Evolutionary conservation across 2,329 filamentous ascomycete species (phyloP).

Genomic region (Xylaria sp.): DNA sequence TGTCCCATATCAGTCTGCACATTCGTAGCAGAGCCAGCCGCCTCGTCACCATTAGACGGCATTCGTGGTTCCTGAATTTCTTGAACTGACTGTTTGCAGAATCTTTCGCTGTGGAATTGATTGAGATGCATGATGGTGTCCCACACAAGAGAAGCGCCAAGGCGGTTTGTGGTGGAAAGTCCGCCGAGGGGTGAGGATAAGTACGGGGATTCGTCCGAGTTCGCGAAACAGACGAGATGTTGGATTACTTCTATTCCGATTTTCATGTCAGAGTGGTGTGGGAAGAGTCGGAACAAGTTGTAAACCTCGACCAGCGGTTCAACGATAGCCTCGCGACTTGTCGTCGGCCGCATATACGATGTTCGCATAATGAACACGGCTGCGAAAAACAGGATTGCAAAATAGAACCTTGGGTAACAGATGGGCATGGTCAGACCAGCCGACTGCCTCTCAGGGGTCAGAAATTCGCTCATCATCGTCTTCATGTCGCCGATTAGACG

Average conservation of each 20-base stretch:
- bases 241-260: slow-evolving; percentile 2
- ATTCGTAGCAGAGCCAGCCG: not conserved
- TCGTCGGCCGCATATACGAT: slow-evolving; percentile 5
- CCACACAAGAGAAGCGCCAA: slow-evolving; percentile 26
- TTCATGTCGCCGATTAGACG: slow-evolving; percentile 11
- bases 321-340: not conserved
- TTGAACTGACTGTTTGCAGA: not conserved
- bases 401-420: slow-evolving; percentile 18
- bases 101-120: not conserved
- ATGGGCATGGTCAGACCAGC: not conserved
- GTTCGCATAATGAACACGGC: slow-evolving; percentile 21
- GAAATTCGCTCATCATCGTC: not conserved
- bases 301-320: slow-evolving; percentile 7
- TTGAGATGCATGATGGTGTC: slow-evolving; percentile 10
- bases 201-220: not conserved
- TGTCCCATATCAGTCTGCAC: not conserved
- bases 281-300: slow-evolving; percentile 16
- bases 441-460: not conserved
- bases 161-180: slow-evolving; percentile 11
- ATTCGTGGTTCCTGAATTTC: not conserved
- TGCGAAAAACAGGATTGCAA: slow-evolving; percentile 18
- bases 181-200: slow-evolving; percentile 3
- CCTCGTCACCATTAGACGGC: not conserved
- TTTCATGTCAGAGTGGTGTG: slow-evolving; percentile 2
- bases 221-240: slow-evolving; percentile 6